These are phyloP conservation scores for Candida chilensis DNA, from an alignment of 805 yeast genomes.

Conservation along the genomic window DNA sequence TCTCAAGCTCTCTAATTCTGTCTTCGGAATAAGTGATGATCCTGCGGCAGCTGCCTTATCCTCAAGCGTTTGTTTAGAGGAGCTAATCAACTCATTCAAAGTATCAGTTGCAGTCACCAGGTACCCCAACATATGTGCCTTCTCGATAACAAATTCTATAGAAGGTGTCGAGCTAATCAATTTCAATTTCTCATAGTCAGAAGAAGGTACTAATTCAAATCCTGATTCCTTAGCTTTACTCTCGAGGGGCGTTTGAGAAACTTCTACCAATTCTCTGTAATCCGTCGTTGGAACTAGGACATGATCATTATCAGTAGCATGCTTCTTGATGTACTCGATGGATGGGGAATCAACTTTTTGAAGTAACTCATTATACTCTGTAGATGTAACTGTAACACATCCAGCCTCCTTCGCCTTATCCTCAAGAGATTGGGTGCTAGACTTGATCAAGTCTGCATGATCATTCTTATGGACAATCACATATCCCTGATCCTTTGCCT, in stretches of 20 bases:
- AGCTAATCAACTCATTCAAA: background rate
- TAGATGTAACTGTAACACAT: conserved; percentile 6
- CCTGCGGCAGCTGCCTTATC: conserved; percentile 3
- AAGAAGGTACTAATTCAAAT: conserved; percentile 4
- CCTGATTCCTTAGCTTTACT: conserved; percentile 10
- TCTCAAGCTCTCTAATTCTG: conserved; percentile 5
- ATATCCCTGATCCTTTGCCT: background rate
- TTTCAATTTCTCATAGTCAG: conserved; percentile 2
- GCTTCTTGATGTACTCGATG: conserved; percentile 3
- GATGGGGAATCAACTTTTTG: conserved; percentile 5
- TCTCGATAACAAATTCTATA: conserved; percentile 11
- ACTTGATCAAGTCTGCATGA: background rate
- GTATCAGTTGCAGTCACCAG: conserved; percentile 5
- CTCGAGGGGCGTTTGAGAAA: conserved; percentile 2
- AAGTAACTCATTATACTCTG: conserved; percentile 4
- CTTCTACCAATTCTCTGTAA: conserved; percentile 3
- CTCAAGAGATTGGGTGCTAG: conserved; percentile 7
- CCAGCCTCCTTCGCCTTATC: conserved; percentile 9
- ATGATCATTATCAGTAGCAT: conserved; percentile 5
- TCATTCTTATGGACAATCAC: background rate
- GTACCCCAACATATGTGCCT: conserved; percentile 11
- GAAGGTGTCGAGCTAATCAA: conserved; percentile 9
- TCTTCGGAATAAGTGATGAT: conserved; percentile 6
- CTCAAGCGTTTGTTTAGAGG: background rate
- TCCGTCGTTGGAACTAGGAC: conserved; percentile 6